These are phyloP conservation scores for Trematosphaeria pertusa DNA, from an alignment of 2,329 filamentous ascomycete genomes.

Conservation along the genomic window DNA sequence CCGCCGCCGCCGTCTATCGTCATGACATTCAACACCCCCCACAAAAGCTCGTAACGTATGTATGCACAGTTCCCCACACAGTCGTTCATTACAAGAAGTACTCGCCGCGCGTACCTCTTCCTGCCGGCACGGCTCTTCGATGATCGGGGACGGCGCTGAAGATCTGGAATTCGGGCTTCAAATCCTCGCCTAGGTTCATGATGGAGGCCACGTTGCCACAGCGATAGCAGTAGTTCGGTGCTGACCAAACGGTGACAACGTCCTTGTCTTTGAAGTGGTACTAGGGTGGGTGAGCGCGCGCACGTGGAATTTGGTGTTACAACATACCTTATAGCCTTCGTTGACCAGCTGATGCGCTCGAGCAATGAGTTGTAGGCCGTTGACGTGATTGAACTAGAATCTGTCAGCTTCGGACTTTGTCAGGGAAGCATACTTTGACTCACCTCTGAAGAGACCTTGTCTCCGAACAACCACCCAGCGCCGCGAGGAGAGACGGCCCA, in stretches of 20 bases:
- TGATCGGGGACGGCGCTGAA: conserved; percentile 90
- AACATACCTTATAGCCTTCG: conserved; percentile 72
- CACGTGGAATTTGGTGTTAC: background rate
- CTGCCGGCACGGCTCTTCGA: conserved; percentile 78
- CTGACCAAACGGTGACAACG: conserved; percentile 92
- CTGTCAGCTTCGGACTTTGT: conserved; percentile 8
- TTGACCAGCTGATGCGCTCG: conserved; percentile 78
- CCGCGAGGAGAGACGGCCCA: conserved; percentile 74
- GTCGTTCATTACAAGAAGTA: conserved; percentile 56
- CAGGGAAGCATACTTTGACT: conserved; percentile 11
- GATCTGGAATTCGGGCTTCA: conserved; percentile 91
- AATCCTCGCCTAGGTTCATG: conserved; percentile 88
- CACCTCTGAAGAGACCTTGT: conserved; percentile 73
- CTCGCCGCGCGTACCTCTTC: conserved; percentile 56
- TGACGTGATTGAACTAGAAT: conserved; percentile 73
- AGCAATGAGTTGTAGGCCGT: conserved; percentile 73
- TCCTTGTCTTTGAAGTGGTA: conserved; percentile 96
- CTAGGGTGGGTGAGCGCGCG: conserved; percentile 49
- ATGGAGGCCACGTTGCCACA: conserved; percentile 78
- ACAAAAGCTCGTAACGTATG: conserved; percentile 12
- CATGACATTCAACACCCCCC: conserved; percentile 20
- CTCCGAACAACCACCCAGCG: conserved; percentile 72
- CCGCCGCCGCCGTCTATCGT: conserved; percentile 20
- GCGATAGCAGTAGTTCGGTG: conserved; percentile 73
- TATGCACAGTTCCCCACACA: too few species aligned